These are phyloP conservation scores for Eutrema yunnanense DNA, from an alignment of 345 rosid species.

Conservation along the genomic window DNA sequence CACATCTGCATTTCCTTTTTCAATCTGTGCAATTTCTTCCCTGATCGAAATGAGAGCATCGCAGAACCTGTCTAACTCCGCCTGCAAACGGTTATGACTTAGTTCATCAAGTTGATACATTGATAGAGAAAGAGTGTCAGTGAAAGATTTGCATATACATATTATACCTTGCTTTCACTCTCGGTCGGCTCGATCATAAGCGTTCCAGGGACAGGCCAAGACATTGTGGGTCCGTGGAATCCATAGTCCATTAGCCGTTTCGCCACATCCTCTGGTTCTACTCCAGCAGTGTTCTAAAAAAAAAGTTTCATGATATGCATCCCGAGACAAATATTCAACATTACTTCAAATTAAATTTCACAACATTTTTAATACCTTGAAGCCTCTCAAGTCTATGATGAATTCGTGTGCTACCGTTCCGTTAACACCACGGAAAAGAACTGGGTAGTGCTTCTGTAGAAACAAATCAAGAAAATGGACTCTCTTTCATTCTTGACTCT, in stretches of 20 bases:
- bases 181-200: conserved; percentile 99
- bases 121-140: neutral
- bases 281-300: conserved; percentile 78
- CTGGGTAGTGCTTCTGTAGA: conserved; percentile 67
- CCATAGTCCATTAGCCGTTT: conserved; percentile 96
- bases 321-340: neutral
- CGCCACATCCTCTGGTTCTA: conserved; percentile 98
- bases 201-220: conserved; percentile 99
- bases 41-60: conserved; percentile 95
- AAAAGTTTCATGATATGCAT: neutral
- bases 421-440: conserved; percentile 92
- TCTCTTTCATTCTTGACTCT: neutral
- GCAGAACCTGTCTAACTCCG: conserved; percentile 92
- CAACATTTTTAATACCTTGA: conserved; percentile 52
- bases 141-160: neutral
- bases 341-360: neutral
- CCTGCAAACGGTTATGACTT: conserved; percentile 50
- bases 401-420: conserved; percentile 97
- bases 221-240: conserved; percentile 97
- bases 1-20: conserved; percentile 87
- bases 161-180: conserved; percentile 96
- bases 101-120: neutral
- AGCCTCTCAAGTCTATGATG: conserved; percentile 84
- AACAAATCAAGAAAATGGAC: neutral
- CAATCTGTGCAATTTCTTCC: conserved; percentile 90